phyloP scores from a whole-genome alignment of 495 filamentous ascomycete species.

The Articulospora tetracladia region DNA sequence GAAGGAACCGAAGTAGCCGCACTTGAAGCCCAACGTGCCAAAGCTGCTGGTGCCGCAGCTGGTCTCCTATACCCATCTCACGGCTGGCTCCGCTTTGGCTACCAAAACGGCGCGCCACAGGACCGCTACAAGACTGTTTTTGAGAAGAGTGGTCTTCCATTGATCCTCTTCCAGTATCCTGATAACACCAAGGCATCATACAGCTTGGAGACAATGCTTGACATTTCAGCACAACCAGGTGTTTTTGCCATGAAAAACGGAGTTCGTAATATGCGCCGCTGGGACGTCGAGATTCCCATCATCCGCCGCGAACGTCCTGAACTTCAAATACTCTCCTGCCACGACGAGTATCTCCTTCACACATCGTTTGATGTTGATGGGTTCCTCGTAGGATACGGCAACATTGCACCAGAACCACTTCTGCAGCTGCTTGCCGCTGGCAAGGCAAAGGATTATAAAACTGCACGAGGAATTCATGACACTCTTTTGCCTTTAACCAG shows the following conservation, averaged over 20 bases:
- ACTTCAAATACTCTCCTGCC: slow-evolving; percentile 33
- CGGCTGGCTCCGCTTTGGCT: slow-evolving; percentile 36
- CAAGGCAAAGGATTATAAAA: slow-evolving; percentile 32
- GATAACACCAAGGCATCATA: slow-evolving; percentile 36
- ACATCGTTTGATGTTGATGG: slow-evolving; percentile 35
- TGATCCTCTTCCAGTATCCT: slow-evolving; percentile 36
- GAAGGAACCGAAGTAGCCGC: slow-evolving; percentile 36
- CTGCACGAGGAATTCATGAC: slow-evolving; percentile 31
- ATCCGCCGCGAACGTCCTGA: slow-evolving; percentile 31
- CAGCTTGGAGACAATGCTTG: slow-evolving; percentile 33
- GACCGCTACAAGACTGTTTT: slow-evolving; percentile 32
- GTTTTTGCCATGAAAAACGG: slow-evolving; percentile 37
- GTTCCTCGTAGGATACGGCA: slow-evolving; percentile 36
- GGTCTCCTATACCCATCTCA: slow-evolving; percentile 35
- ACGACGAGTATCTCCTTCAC: slow-evolving; percentile 36
- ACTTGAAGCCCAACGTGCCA: slow-evolving; percentile 33
- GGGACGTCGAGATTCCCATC: slow-evolving; percentile 35
- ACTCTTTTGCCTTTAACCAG: slow-evolving; percentile 25
- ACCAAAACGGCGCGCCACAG: slow-evolving; percentile 33
- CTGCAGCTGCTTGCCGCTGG: slow-evolving; percentile 33
- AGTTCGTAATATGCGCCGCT: slow-evolving; percentile 36
- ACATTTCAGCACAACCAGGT: slow-evolving; percentile 33
- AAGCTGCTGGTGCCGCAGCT: slow-evolving; percentile 32
- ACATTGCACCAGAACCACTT: slow-evolving; percentile 32
- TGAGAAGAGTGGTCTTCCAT: slow-evolving; percentile 29